A percentile compares a stretch with the other conserved stretches of the same genome.
phyloP scores from a whole-genome alignment of 164 flowering plant genomes.

The Vitis amurensis region DNA sequence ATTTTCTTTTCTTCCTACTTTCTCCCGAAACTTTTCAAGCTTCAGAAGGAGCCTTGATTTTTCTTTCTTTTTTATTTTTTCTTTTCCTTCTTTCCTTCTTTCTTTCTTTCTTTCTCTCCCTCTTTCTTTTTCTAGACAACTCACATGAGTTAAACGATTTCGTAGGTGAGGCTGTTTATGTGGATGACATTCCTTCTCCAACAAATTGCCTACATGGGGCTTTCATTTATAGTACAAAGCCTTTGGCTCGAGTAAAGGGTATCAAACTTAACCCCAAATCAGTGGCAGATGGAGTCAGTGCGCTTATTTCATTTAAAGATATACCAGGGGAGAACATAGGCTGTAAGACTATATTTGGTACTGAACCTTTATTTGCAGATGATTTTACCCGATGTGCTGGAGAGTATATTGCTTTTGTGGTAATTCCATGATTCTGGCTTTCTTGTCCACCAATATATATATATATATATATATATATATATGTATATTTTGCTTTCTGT shows the following conservation, averaged over 20 bases:
- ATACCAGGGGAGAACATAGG: constrained; percentile 86
- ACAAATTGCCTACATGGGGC: constrained; percentile 79
- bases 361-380: constrained; percentile 77
- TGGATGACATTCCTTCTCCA: constrained; percentile 93
- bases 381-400: constrained; percentile 66
- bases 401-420: constrained; percentile 74
- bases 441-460: background rate
- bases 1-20: no score
- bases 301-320: constrained; percentile 64
- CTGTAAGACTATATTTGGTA: constrained; percentile 44
- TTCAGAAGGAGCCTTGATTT: no score
- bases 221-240: constrained; percentile 72
- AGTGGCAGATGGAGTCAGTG: constrained; percentile 40
- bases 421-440: constrained; percentile 26
- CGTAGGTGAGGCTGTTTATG: constrained; percentile 89
- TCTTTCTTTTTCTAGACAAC: background rate
- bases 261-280: constrained; percentile 37
- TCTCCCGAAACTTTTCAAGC: no score
- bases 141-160: background rate
- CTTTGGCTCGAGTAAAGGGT: constrained; percentile 67
- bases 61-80: no score
- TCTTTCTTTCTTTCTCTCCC: background rate
- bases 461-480: no score
- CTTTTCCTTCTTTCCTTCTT: no score
- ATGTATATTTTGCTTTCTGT: no score